Percentiles rank a stretch among this genome's conserved stretches.
Evolutionary conservation across 345 rosid species (phyloP).

Genomic region (Citrus sp.): DNA sequence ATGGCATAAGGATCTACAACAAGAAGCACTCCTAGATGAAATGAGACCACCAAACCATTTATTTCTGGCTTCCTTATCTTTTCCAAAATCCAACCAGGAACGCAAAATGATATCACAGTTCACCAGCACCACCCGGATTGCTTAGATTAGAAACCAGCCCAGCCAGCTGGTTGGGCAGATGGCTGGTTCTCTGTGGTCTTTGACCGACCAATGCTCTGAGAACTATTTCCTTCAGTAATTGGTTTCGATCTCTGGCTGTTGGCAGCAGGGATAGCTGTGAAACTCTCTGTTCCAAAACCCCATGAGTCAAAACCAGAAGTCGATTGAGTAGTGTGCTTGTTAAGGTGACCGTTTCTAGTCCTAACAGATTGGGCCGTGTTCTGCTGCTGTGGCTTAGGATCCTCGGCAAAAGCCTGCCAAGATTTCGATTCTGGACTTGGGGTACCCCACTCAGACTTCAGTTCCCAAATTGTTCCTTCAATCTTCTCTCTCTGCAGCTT

Average conservation of each 20-base stretch:
- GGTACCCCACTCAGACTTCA: constrained; percentile 38
- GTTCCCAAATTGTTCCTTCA: constrained; percentile 36
- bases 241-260: constrained; percentile 32
- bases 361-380: constrained; percentile 45
- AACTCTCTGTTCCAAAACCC: constrained; percentile 84
- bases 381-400: constrained; percentile 37
- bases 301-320: constrained; percentile 53
- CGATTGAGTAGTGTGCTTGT: constrained; percentile 48
- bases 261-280: constrained; percentile 48
- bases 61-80: background rate
- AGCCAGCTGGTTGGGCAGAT: constrained; percentile 82
- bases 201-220: constrained; percentile 39
- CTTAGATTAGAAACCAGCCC: constrained; percentile 82
- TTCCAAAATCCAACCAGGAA: background rate
- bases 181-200: constrained; percentile 47
- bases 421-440: constrained; percentile 48
- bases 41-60: background rate
- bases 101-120: background rate
- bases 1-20: constrained; percentile 7
- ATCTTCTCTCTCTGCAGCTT: constrained; percentile 38
- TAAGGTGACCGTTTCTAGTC: constrained; percentile 39
- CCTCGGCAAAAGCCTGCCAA: constrained; percentile 83
- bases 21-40: constrained; percentile 1
- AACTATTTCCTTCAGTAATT: constrained; percentile 43
- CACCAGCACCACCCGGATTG: background rate